phyloP scores from a whole-genome alignment of 2,329 filamentous ascomycete genomes.

The Aspergillus awamori region DNA sequence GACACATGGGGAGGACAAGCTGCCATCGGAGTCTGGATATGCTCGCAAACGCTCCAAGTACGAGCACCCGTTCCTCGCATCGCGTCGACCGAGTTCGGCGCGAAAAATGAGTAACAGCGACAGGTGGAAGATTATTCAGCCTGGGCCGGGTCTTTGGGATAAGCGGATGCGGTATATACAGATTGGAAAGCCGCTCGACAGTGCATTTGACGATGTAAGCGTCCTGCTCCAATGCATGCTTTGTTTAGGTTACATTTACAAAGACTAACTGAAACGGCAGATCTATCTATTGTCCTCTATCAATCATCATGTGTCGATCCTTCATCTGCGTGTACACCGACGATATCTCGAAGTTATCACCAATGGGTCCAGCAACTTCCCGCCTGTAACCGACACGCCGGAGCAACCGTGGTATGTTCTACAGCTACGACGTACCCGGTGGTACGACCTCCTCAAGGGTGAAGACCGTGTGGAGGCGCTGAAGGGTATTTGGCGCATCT shows the following conservation, averaged over 20 bases:
- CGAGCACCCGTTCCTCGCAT: slow-evolving; percentile 36
- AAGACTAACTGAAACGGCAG: slow-evolving; percentile 37
- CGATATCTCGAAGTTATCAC: slow-evolving; percentile 60
- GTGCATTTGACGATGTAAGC: slow-evolving; percentile 57
- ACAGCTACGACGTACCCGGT: slow-evolving; percentile 57
- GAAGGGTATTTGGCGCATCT: slow-evolving; percentile 60
- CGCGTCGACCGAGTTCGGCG: slow-evolving; percentile 38
- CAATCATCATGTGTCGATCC: slow-evolving; percentile 64
- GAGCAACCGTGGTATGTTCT: slow-evolving; percentile 55
- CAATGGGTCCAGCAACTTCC: slow-evolving; percentile 42
- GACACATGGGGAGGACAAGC: slow-evolving; percentile 31
- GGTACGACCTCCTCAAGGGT: slow-evolving; percentile 61
- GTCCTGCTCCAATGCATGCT: background rate
- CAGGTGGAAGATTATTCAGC: slow-evolving; percentile 57
- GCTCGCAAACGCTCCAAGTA: slow-evolving; percentile 45
- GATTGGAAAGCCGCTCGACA: slow-evolving; percentile 55
- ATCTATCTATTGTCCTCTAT: slow-evolving; percentile 64
- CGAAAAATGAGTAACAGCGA: slow-evolving; percentile 52
- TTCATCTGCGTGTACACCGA: slow-evolving; percentile 61
- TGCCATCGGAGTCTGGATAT: slow-evolving; percentile 30
- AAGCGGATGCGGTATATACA: slow-evolving; percentile 58
- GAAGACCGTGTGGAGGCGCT: slow-evolving; percentile 60
- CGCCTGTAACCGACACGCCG: slow-evolving; percentile 20
- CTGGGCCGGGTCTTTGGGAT: slow-evolving; percentile 59
- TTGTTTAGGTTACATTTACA: background rate